Percentiles rank a stretch among this genome's conserved stretches.
Conservation (phyloP, 2,329 filamentous ascomycete genomes). For the Xylariaceae sp. region DNA sequence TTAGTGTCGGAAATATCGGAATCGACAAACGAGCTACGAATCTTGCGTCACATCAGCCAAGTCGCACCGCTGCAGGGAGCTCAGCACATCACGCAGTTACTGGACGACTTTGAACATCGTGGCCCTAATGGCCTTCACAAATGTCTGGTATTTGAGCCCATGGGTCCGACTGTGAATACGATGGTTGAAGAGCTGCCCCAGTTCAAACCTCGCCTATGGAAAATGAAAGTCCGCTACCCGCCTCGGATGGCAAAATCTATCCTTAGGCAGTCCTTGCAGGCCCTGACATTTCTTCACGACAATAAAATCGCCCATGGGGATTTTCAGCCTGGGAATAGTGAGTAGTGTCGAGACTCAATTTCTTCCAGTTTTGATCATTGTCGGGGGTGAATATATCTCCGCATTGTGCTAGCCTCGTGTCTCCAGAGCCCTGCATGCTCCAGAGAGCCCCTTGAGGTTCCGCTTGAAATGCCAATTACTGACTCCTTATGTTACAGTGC, state of each 20-base stretch:
- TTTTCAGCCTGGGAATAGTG: conserved; percentile 47
- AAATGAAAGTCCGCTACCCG: conserved; percentile 46
- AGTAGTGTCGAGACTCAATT: too few relatives aligned
- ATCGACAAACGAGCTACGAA: conserved; percentile 29
- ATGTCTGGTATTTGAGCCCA: conserved; percentile 51
- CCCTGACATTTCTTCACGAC: conserved; percentile 47
- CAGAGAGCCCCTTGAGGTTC: too few relatives aligned
- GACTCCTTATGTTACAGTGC: too few relatives aligned
- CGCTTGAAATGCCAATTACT: too few relatives aligned
- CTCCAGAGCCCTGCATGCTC: too few relatives aligned
- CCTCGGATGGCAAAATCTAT: conserved; percentile 49
- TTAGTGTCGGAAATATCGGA: conserved; percentile 23
- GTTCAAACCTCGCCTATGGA: conserved; percentile 38
- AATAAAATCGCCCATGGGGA: conserved; percentile 48
- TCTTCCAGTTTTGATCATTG: too few relatives aligned
- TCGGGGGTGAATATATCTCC: too few relatives aligned
- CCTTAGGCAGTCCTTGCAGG: conserved; percentile 48
- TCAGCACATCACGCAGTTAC: conserved; percentile 44
- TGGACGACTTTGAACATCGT: conserved; percentile 47
- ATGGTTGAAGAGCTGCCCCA: conserved; percentile 44
- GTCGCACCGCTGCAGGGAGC: conserved; percentile 29
- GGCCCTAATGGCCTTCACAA: conserved; percentile 54
- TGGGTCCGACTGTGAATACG: conserved; percentile 49
- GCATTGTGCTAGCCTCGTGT: too few relatives aligned
- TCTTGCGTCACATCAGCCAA: conserved; percentile 29